phyloP scores from a whole-genome alignment of 164 flowering plant genomes.

The Nymphaea thermarum region DNA sequence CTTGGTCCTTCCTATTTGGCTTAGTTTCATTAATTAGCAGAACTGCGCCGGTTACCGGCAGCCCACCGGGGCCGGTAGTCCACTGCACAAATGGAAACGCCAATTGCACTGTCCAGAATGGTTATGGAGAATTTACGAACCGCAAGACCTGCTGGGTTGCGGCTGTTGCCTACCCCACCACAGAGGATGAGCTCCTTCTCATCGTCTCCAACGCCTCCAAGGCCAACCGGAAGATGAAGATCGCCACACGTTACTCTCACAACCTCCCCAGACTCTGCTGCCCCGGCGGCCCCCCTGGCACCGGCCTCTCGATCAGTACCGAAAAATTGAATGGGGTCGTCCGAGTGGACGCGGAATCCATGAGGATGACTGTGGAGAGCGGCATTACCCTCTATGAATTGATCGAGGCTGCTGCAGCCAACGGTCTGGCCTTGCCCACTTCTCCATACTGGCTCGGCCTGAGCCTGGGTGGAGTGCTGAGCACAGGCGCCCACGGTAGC shows the following conservation, averaged over 20 bases:
- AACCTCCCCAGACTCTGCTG: constrained; percentile 44
- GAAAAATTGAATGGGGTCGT: not conserved
- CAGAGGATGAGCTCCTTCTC: constrained; percentile 28
- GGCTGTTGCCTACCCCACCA: constrained; percentile 20
- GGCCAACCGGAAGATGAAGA: constrained; percentile 29
- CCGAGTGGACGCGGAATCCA: constrained; percentile 9
- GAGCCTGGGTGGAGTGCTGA: constrained; percentile 4
- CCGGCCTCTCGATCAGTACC: constrained; percentile 13
- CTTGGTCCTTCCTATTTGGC: no score
- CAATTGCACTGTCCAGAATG: constrained; percentile 40
- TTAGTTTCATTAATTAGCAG: no score
- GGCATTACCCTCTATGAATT: not conserved
- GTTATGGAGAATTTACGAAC: constrained; percentile 38
- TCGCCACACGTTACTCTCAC: constrained; percentile 27
- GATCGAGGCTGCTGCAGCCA: constrained; percentile 2
- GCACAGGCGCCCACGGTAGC: constrained; percentile 6
- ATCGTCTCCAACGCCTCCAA: constrained; percentile 23
- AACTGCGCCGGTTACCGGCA: constrained; percentile 3
- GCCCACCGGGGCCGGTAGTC: constrained; percentile 31
- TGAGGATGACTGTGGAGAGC: constrained; percentile 5
- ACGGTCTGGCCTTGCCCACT: constrained; percentile 1
- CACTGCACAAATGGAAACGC: constrained; percentile 19
- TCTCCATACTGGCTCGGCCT: constrained; percentile 7
- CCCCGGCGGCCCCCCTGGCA: constrained; percentile 23
- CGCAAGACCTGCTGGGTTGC: constrained; percentile 26